Evolutionary conservation across 1,139 yeast genomes (phyloP).

Genomic region (Ogataea hybrid): DNA sequence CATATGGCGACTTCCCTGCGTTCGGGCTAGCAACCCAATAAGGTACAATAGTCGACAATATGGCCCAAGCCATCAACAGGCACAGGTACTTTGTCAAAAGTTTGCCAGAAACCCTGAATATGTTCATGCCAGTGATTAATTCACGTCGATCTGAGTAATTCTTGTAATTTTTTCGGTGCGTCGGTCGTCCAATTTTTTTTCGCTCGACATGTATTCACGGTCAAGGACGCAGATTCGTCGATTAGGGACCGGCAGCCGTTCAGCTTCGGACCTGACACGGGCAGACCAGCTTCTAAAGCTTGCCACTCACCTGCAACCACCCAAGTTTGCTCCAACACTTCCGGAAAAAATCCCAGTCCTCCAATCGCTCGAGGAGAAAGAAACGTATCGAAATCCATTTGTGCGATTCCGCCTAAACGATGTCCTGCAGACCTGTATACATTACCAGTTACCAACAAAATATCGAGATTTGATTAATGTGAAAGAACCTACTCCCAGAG

Average conservation of each 20-base stretch:
- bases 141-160: neutral
- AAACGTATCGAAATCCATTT: constrained; percentile 16
- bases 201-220: constrained; percentile 1
- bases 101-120: constrained; percentile 3
- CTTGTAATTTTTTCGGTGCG: neutral
- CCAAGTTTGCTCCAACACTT: constrained; percentile 4
- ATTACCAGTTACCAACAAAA: neutral
- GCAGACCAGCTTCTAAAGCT: neutral
- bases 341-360: constrained; percentile 5
- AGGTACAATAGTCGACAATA: constrained; percentile 17
- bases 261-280: neutral
- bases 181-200: constrained; percentile 5
- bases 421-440: constrained; percentile 8
- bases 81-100: constrained; percentile 7
- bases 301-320: neutral
- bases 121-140: neutral
- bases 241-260: too few relatives aligned
- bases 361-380: constrained; percentile 13
- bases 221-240: neutral
- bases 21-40: constrained; percentile 5
- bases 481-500: constrained; percentile 10
- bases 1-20: neutral
- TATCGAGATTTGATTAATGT: constrained; percentile 12
- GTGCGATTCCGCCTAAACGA: constrained; percentile 13
- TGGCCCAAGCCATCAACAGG: neutral